Evolutionary conservation across 1,284 basidiomycete genomes (phyloP).

Genomic region (Cryptococcus sp.): DNA sequence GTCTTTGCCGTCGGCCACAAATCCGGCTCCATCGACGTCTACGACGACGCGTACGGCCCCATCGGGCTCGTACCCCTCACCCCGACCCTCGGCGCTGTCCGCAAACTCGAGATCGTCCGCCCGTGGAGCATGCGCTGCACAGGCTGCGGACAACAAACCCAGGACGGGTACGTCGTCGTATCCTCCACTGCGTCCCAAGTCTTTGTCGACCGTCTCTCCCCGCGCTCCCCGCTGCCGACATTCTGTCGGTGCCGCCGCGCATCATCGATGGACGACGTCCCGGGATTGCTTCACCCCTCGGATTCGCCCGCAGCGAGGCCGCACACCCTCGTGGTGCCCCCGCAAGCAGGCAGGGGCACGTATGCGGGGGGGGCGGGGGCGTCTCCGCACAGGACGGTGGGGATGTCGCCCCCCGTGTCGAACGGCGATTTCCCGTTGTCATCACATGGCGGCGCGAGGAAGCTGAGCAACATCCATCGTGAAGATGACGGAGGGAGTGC

Average conservation of each 20-base stretch:
- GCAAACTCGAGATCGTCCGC: constrained; percentile 15
- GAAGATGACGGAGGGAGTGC: constrained; percentile 20
- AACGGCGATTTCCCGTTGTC: constrained; percentile 44
- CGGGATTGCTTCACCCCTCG: background rate
- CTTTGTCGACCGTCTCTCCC: constrained; percentile 31
- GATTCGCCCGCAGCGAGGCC: background rate
- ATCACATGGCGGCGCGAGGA: constrained; percentile 36
- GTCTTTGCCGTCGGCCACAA: constrained; percentile 32
- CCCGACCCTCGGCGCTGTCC: constrained; percentile 8
- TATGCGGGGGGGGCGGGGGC: constrained; percentile 15
- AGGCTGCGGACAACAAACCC: constrained; percentile 26
- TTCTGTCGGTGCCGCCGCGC: constrained; percentile 29
- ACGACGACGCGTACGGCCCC: constrained; percentile 25
- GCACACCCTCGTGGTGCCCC: constrained; percentile 21
- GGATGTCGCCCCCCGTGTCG: constrained; percentile 25
- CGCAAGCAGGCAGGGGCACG: constrained; percentile 9
- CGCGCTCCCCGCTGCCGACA: constrained; percentile 7
- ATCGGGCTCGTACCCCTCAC: constrained; percentile 10
- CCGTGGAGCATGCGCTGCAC: constrained; percentile 28
- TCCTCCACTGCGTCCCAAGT: constrained; percentile 30
- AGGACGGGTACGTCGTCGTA: constrained; percentile 35
- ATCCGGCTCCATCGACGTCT: constrained; percentile 37
- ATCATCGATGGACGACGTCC: background rate
- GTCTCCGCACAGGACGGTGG: constrained; percentile 27
- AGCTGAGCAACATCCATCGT: constrained; percentile 29